Evolutionary conservation across 2,329 filamentous ascomycete genomes (phyloP).

Genomic region (Claviceps spartinae): DNA sequence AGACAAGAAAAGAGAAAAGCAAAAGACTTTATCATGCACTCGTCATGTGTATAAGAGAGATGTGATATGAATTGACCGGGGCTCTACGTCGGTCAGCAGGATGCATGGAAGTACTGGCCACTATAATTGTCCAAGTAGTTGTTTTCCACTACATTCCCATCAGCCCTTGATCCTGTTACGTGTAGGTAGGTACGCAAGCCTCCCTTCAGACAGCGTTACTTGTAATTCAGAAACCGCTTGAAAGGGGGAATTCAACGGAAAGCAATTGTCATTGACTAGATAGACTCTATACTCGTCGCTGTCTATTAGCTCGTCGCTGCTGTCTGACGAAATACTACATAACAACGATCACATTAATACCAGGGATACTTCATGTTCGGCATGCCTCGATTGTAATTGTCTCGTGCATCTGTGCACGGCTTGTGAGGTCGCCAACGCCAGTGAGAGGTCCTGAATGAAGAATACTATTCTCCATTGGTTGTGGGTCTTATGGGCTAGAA

Average conservation of each 20-base stretch:
- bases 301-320: too few relatives aligned
- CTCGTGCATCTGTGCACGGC: not conserved
- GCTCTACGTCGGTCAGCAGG: constrained; percentile 16
- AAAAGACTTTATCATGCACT: not conserved
- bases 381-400: not conserved
- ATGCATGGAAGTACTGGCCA: constrained; percentile 11
- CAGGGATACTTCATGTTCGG: not conserved
- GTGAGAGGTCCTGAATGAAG: constrained; percentile 16
- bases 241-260: not conserved
- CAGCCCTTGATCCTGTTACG: not conserved
- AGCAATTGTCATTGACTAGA: not conserved
- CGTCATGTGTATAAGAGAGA: not conserved
- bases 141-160: not conserved
- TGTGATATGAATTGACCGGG: not conserved
- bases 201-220: not conserved
- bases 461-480: constrained; percentile 29
- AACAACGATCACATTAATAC: not conserved
- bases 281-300: not conserved
- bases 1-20: not conserved
- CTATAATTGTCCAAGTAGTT: not conserved
- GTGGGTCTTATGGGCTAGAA: constrained; percentile 26
- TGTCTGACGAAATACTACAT: not conserved
- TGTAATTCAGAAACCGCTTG: not conserved
- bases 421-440: constrained; percentile 19
- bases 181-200: not conserved